Conservation (phyloP, 2,329 filamentous ascomycete genomes). For the Colletotrichum neosansevieriae region DNA sequence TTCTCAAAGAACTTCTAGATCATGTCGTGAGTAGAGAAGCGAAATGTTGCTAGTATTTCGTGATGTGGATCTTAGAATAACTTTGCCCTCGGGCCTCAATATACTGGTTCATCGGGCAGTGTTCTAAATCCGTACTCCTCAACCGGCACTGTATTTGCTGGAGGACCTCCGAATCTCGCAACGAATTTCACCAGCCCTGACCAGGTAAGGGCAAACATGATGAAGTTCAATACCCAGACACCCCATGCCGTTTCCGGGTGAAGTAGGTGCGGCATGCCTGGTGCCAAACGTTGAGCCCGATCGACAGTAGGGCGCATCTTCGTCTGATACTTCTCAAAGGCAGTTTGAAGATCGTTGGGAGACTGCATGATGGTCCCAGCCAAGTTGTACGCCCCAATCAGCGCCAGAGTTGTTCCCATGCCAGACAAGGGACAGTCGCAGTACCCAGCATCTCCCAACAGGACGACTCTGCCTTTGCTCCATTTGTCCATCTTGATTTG, state of each 20-base stretch:
- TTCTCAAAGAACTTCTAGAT: too few species aligned
- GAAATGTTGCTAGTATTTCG: too few species aligned
- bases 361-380: conserved; percentile 57
- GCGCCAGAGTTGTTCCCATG: conserved; percentile 59
- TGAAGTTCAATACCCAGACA: conserved; percentile 43
- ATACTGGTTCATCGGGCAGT: not conserved
- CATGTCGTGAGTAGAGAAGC: too few species aligned
- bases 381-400: conserved; percentile 63
- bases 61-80: too few species aligned
- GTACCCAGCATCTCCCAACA: conserved; percentile 64
- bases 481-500: conserved; percentile 56
- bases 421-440: conserved; percentile 60
- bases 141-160: conserved; percentile 10
- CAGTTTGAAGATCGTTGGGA: conserved; percentile 44
- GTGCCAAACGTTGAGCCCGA: conserved; percentile 51
- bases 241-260: conserved; percentile 47
- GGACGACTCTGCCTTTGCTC: conserved; percentile 52
- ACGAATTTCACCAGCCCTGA: conserved; percentile 7
- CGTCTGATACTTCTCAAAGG: conserved; percentile 54
- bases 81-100: not conserved
- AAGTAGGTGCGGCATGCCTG: conserved; percentile 44
- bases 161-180: conserved; percentile 7
- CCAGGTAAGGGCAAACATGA: conserved; percentile 19
- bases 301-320: conserved; percentile 55
- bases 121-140: conserved; percentile 15